phyloP scores from a whole-genome alignment of 768 basidiomycete species.

The Serendipita vermifera region DNA sequence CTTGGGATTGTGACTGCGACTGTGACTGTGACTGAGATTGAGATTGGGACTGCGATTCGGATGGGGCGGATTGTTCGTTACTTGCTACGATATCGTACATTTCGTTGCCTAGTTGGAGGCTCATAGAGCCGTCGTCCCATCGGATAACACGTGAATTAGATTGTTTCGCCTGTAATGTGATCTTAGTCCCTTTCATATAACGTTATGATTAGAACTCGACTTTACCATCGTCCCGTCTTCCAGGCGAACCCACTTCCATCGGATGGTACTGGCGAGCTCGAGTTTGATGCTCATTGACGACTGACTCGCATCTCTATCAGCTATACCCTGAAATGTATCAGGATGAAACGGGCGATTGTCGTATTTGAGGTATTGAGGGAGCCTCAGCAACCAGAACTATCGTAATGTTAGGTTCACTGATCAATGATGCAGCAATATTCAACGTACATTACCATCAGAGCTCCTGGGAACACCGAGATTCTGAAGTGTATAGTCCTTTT shows the following conservation, averaged over 20 bases:
- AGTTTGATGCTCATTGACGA: slow-evolving; percentile 56
- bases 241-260: slow-evolving; percentile 90
- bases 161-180: slow-evolving; percentile 47
- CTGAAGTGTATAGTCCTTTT: slow-evolving; percentile 54
- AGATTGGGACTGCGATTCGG: slow-evolving; percentile 29
- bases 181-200: background rate
- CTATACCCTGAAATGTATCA: slow-evolving; percentile 70
- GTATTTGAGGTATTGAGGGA: slow-evolving; percentile 88
- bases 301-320: slow-evolving; percentile 61
- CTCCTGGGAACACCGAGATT: slow-evolving; percentile 72
- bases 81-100: slow-evolving; percentile 53
- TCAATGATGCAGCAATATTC: slow-evolving; percentile 10
- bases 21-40: slow-evolving; percentile 23
- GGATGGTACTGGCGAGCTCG: slow-evolving; percentile 84
- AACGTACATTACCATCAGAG: slow-evolving; percentile 66
- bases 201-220: slow-evolving; percentile 16
- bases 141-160: slow-evolving; percentile 84
- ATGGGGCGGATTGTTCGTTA: slow-evolving; percentile 30
- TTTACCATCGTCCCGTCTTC: slow-evolving; percentile 63
- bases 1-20: slow-evolving; percentile 19
- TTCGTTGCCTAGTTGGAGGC: slow-evolving; percentile 85
- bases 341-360: slow-evolving; percentile 84
- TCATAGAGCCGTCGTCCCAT: slow-evolving; percentile 92
- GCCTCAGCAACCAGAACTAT: slow-evolving; percentile 85
- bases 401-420: slow-evolving; percentile 8